phyloP scores from a whole-genome alignment of 345 rosid species.

The Corchorus olitorius region DNA sequence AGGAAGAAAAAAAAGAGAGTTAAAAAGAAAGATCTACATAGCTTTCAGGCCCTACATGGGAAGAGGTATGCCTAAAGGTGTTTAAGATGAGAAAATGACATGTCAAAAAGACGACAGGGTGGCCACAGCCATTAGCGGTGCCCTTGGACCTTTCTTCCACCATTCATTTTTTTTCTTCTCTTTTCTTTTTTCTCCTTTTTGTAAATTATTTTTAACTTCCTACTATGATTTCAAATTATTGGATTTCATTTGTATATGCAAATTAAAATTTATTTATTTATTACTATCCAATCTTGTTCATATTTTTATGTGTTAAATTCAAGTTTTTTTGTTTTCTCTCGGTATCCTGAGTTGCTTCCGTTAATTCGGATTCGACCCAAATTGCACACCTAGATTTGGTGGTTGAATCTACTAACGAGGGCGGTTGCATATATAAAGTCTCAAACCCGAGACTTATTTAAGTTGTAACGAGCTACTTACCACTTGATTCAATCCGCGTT shows the following conservation, averaged over 20 bases:
- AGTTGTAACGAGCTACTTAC: too few species aligned
- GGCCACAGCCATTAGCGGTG: constrained; percentile 57
- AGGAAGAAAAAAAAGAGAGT: constrained; percentile 20
- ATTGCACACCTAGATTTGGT: too few species aligned
- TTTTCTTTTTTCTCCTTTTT: not conserved
- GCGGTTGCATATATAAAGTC: too few species aligned
- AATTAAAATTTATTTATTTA: too few species aligned
- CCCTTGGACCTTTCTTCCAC: constrained; percentile 52
- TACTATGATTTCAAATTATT: not conserved
- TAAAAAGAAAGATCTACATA: constrained; percentile 44
- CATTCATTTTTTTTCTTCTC: not conserved
- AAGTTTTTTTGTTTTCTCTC: too few species aligned
- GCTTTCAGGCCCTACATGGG: constrained; percentile 48
- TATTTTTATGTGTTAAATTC: too few species aligned
- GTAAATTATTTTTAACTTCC: not conserved
- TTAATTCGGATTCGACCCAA: too few species aligned
- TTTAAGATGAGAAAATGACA: constrained; percentile 72
- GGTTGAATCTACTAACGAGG: too few species aligned
- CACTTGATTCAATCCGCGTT: too few species aligned
- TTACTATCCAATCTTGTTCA: too few species aligned
- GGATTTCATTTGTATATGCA: not conserved
- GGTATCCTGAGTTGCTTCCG: too few species aligned
- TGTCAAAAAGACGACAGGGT: constrained; percentile 51
- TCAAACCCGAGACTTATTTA: too few species aligned
- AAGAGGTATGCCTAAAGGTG: constrained; percentile 27